A percentile compares a stretch with the other conserved stretches of the same genome.
Conservation (phyloP, 192 early-diverging fungal genomes). For the Piromyces finnis region DNA sequence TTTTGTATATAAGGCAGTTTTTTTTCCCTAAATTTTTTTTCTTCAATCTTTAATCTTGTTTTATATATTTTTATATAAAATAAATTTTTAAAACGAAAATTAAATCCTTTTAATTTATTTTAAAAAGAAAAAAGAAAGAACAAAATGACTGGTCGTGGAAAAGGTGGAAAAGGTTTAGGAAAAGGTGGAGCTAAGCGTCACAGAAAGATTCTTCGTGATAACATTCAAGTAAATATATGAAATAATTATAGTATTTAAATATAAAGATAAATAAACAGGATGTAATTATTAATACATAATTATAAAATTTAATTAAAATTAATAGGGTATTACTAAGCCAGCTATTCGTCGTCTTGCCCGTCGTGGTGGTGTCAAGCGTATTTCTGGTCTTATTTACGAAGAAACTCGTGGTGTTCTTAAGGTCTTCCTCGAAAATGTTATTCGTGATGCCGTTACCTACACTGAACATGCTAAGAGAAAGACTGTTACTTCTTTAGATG, state of each 20-base stretch:
- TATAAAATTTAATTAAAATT: neutral
- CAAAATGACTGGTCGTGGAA: slow-evolving; percentile 92
- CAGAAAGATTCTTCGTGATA: slow-evolving; percentile 99
- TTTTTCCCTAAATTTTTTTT: neutral
- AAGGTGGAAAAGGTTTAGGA: slow-evolving; percentile 86
- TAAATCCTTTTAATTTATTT: neutral
- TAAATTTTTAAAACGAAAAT: neutral
- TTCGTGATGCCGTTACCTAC: slow-evolving; percentile 97
- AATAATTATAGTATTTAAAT: too few species aligned
- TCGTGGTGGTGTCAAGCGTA: slow-evolving; percentile 99
- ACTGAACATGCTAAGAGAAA: slow-evolving; percentile 98
- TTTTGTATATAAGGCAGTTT: neutral
- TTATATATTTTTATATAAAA: neutral
- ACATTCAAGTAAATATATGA: slow-evolving; percentile 51
- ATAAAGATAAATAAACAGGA: too few species aligned
- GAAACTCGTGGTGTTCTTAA: slow-evolving; percentile 96
- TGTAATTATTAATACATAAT: too few species aligned
- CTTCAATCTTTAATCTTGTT: neutral
- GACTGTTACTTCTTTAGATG: slow-evolving; percentile 98
- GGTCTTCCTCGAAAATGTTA: slow-evolving; percentile 97
- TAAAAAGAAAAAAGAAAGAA: neutral
- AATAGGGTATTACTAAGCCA: slow-evolving; percentile 85
- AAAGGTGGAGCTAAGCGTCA: slow-evolving; percentile 99
- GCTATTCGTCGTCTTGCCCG: slow-evolving; percentile 97
- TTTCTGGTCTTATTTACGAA: slow-evolving; percentile 98